These are phyloP conservation scores for Gynochthodes officinalis DNA, from an alignment of 257 asterid species.

Conservation along the genomic window DNA sequence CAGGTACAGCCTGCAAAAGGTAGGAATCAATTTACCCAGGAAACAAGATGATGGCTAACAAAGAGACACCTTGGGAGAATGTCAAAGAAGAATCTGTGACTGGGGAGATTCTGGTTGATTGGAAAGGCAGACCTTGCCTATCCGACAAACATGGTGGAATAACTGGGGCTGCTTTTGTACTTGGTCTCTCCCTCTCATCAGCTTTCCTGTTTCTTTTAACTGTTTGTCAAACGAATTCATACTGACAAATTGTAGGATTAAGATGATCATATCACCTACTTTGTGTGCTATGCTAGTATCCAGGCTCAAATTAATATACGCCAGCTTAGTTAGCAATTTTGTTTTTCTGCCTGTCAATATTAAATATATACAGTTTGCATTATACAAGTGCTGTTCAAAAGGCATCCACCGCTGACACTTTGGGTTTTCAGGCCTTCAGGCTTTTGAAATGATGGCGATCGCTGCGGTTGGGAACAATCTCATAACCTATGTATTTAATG, in stretches of 20 bases:
- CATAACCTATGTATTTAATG: slow-evolving; percentile 63
- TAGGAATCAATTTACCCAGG: too few relatives aligned
- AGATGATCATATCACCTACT: too few relatives aligned
- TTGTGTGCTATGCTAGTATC: too few relatives aligned
- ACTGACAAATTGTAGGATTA: too few relatives aligned
- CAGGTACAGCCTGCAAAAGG: too few relatives aligned
- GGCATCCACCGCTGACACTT: not conserved
- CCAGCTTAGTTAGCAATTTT: too few relatives aligned
- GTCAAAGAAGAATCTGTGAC: slow-evolving; percentile 13
- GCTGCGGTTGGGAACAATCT: slow-evolving; percentile 80
- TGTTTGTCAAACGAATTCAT: too few relatives aligned
- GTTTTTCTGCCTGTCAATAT: too few relatives aligned
- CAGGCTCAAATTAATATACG: too few relatives aligned
- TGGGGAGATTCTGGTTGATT: slow-evolving; percentile 41
- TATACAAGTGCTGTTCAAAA: not conserved
- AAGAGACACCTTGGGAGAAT: slow-evolving; percentile 17
- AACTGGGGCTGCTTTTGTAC: slow-evolving; percentile 65
- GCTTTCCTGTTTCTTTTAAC: not conserved
- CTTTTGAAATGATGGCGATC: slow-evolving; percentile 77
- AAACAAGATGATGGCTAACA: slow-evolving; percentile 29
- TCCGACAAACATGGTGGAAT: slow-evolving; percentile 67
- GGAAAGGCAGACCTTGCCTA: slow-evolving; percentile 68
- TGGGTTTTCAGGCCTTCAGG: slow-evolving; percentile 49
- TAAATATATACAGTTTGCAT: not conserved
- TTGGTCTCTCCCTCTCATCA: slow-evolving; percentile 31